phyloP scores from a whole-genome alignment of 495 filamentous ascomycete species.

The Penicillium daleae region DNA sequence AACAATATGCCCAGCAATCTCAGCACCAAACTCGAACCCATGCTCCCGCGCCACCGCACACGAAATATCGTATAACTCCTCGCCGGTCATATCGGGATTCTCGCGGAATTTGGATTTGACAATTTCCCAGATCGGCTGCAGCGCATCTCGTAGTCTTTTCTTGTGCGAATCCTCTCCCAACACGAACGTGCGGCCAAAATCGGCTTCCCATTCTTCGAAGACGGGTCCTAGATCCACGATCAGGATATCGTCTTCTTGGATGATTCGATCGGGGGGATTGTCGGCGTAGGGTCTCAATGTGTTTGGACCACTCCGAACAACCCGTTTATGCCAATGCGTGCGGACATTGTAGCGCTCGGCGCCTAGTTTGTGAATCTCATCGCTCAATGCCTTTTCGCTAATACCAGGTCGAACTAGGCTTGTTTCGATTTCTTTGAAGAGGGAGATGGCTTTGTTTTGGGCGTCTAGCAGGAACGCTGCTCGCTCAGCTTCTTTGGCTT shows the following conservation, averaged over 20 bases:
- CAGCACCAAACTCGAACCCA: slow-evolving; percentile 48
- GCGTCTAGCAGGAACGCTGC: slow-evolving; percentile 46
- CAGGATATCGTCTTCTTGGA: slow-evolving; percentile 52
- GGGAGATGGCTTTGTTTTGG: slow-evolving; percentile 44
- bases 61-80: slow-evolving; percentile 45
- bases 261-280: slow-evolving; percentile 53
- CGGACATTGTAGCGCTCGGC: slow-evolving; percentile 45
- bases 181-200: slow-evolving; percentile 54
- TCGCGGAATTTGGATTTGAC: slow-evolving; percentile 41
- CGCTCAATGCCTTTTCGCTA: slow-evolving; percentile 50
- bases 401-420: slow-evolving; percentile 49
- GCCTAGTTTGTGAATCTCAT: slow-evolving; percentile 52
- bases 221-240: slow-evolving; percentile 55
- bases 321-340: slow-evolving; percentile 57
- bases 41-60: slow-evolving; percentile 28
- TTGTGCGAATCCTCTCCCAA: slow-evolving; percentile 51
- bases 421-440: slow-evolving; percentile 55
- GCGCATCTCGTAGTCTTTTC: slow-evolving; percentile 44
- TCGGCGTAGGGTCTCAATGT: slow-evolving; percentile 49
- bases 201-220: slow-evolving; percentile 56
- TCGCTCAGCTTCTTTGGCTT: slow-evolving; percentile 25
- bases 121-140: slow-evolving; percentile 47
- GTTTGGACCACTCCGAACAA: slow-evolving; percentile 54
- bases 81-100: slow-evolving; percentile 46
- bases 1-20: slow-evolving; percentile 51